These are phyloP conservation scores for Penium margaritaceum DNA, from an alignment of 139 green algal genomes.

Conservation along the genomic window DNA sequence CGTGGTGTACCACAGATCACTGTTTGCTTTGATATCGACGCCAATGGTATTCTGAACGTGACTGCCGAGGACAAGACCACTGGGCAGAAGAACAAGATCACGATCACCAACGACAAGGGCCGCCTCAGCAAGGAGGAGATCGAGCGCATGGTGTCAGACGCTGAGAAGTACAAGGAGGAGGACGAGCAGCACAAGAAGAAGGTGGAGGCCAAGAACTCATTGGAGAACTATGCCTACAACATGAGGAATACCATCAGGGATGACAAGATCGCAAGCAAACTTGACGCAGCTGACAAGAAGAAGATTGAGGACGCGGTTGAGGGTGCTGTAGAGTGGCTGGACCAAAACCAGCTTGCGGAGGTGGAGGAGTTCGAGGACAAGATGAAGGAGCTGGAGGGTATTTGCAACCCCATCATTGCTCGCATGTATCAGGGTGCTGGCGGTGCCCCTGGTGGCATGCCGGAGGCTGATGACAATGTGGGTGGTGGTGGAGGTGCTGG, in stretches of 20 bases:
- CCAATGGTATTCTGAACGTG: slow-evolving; percentile 97
- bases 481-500: too few relatives aligned
- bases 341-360: slow-evolving; percentile 88
- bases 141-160: slow-evolving; percentile 80
- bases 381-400: slow-evolving; percentile 87
- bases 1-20: slow-evolving; percentile 95
- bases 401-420: slow-evolving; percentile 84
- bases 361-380: slow-evolving; percentile 93
- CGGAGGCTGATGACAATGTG: too few relatives aligned
- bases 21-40: slow-evolving; percentile 95
- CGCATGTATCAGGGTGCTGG: slow-evolving; percentile 65
- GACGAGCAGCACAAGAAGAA: slow-evolving; percentile 86
- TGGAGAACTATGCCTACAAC: slow-evolving; percentile 83
- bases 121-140: slow-evolving; percentile 93
- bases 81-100: slow-evolving; percentile 95
- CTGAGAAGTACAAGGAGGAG: slow-evolving; percentile 88
- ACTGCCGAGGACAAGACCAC: slow-evolving; percentile 92
- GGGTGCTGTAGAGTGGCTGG: slow-evolving; percentile 80
- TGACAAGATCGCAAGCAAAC: slow-evolving; percentile 71
- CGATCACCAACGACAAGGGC: slow-evolving; percentile 98
- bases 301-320: slow-evolving; percentile 77
- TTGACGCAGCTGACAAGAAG: slow-evolving; percentile 75
- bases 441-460: too few relatives aligned
- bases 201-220: slow-evolving; percentile 84
- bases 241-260: slow-evolving; percentile 91